Evolutionary conservation across 495 filamentous ascomycete genomes (phyloP).

Genomic region (Thermothielavioides terrestris): DNA sequence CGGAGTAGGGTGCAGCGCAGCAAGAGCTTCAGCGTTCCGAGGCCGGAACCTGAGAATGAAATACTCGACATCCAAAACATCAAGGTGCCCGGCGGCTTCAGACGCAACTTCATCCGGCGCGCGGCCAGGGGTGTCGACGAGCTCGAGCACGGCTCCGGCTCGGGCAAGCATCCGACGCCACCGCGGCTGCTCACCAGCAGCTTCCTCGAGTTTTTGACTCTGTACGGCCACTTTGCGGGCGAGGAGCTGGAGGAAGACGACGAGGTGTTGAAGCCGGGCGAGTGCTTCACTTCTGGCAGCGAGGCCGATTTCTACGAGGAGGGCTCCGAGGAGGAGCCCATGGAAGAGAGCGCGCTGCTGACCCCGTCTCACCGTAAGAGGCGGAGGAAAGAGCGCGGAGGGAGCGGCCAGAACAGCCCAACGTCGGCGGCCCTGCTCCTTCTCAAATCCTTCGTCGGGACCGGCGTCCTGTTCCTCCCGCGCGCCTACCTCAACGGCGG

Average conservation of each 20-base stretch:
- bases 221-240: conserved; percentile 96
- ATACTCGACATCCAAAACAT: conserved; percentile 77
- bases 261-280: conserved; percentile 71
- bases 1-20: conserved; percentile 57
- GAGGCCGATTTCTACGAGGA: conserved; percentile 44
- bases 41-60: conserved; percentile 70
- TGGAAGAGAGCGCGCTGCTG: conserved; percentile 75
- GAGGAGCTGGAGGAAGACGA: conserved; percentile 95
- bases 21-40: conserved; percentile 70
- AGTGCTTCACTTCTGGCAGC: conserved; percentile 69
- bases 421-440: conserved; percentile 71
- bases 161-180: conserved; percentile 28
- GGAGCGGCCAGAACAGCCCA: conserved; percentile 60
- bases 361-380: conserved; percentile 62
- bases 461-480: conserved; percentile 92
- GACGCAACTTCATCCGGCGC: conserved; percentile 75
- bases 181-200: conserved; percentile 72
- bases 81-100: conserved; percentile 85
- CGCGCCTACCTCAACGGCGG: conserved; percentile 89
- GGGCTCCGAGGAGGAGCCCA: conserved; percentile 55
- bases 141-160: conserved; percentile 34
- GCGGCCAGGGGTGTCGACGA: conserved; percentile 49
- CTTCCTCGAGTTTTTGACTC: conserved; percentile 88
- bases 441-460: conserved; percentile 95
- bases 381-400: conserved; percentile 60